phyloP scores from a whole-genome alignment of 352 stramenopile genomes.

The Phytophthora megakarya region DNA sequence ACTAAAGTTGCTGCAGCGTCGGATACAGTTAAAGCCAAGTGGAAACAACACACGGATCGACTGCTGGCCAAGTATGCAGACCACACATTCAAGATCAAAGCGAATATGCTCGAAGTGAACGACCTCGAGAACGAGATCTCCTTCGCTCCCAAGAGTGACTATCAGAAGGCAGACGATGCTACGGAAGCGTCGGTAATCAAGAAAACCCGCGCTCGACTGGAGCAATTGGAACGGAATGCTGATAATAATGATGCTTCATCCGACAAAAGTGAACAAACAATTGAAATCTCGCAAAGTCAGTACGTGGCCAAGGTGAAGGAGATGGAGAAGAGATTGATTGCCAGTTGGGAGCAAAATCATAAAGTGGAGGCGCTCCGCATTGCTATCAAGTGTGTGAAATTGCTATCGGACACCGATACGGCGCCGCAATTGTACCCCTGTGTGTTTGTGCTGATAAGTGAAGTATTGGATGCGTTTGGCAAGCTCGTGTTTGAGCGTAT shows the following conservation, averaged over 20 bases:
- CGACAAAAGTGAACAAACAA: conserved; percentile 40
- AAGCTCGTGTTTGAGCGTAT: conserved; percentile 88
- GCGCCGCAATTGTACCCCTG: conserved; percentile 88
- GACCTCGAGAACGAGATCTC: conserved; percentile 66
- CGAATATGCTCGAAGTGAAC: conserved; percentile 77
- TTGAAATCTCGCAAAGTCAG: conserved; percentile 85
- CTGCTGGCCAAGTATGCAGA: conserved; percentile 67
- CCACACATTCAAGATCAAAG: conserved; percentile 80
- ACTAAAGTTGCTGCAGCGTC: not conserved
- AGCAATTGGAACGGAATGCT: conserved; percentile 55
- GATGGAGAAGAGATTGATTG: conserved; percentile 71
- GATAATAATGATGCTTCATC: not conserved
- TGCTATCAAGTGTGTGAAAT: conserved; percentile 91
- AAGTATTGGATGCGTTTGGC: conserved; percentile 89
- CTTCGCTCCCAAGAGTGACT: conserved; percentile 44
- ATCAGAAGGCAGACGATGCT: conserved; percentile 39
- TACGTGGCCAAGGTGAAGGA: conserved; percentile 80
- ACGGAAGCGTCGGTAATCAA: conserved; percentile 54
- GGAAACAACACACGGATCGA: conserved; percentile 71
- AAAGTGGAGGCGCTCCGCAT: conserved; percentile 90
- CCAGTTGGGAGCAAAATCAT: conserved; percentile 83
- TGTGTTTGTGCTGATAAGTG: conserved; percentile 89
- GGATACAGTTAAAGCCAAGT: conserved; percentile 60
- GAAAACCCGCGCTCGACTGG: conserved; percentile 71
- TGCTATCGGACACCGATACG: conserved; percentile 78